Percentiles rank a stretch among this genome's conserved stretches.
Conservation (phyloP, 2,329 filamentous ascomycete species). For the Cucurbitaria berberidis region DNA sequence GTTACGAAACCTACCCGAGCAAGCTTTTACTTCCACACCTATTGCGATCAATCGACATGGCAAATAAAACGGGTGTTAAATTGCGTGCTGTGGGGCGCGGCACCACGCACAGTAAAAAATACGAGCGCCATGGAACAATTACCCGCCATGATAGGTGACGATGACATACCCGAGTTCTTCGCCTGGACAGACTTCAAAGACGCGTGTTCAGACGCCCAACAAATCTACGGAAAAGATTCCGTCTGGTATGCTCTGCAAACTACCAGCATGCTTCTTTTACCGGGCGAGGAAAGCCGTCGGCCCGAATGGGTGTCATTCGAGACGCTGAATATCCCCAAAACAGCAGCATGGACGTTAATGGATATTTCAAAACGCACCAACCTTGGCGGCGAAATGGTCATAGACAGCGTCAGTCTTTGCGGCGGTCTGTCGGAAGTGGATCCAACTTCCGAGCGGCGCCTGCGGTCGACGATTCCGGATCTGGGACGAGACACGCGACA, state of each 20-base stretch:
- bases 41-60: slow-evolving; percentile 8
- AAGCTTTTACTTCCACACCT: slow-evolving; percentile 7
- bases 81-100: slow-evolving; percentile 4
- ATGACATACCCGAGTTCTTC: background rate
- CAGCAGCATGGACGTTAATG: background rate
- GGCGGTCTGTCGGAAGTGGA: background rate
- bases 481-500: background rate
- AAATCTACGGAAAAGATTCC: slow-evolving; percentile 1
- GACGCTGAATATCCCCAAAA: background rate
- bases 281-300: background rate
- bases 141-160: no score
- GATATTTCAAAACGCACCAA: background rate
- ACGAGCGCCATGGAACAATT: background rate
- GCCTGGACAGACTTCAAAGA: background rate
- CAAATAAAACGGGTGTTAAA: slow-evolving; percentile 10
- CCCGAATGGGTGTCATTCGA: background rate
- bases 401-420: background rate
- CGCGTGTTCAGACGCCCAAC: background rate
- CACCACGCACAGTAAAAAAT: background rate
- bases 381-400: background rate
- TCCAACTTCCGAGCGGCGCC: background rate
- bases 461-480: background rate
- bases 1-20: background rate
- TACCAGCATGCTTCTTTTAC: background rate
- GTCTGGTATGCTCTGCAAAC: slow-evolving; percentile 2